Base-by-base conservation (phyloP, 2,329 filamentous ascomycete genomes). In the Colletotrichum sp. region DNA sequence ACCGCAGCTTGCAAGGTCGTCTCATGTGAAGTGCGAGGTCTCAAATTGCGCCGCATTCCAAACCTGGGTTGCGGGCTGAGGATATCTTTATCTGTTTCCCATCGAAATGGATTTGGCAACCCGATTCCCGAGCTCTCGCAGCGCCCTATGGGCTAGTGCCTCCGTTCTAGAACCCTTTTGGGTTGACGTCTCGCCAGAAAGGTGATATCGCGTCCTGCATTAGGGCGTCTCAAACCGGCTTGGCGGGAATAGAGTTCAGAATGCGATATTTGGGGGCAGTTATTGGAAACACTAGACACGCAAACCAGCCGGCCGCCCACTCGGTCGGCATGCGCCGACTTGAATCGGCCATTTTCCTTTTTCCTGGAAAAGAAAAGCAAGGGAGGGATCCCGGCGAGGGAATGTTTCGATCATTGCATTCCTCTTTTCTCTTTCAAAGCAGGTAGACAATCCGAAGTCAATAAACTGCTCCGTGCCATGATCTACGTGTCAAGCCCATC, bases 121-220 rank as follows among this genome's bases (percentile, higher is more conserved):
- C 60, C 21, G 69, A 57, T 68, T 68, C n/a, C 57, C 57, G 15
- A 34, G 16, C 64, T 52, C 21, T 26, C 21, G 28, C 59, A 9
- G 26, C 26, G 28, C 59, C 59, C 28, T 62, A 60, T 10, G 24
- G 26, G 1, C 18, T 49, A 52, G 28, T 26, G 32, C 59, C 52
- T 49, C 70, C 69, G 55, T 44, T 76, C 64, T 39, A 49, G 64
- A 68, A 36, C 44, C 39, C 26, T 36, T 72, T 69, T 44, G 16
- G 73, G 57, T 39, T 18, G 39, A 32, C 36, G 69, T 30, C 10
- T 63, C 63, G 63, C 73, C 69, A 75, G 62, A 68, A 49, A 44
- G 64, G 64, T 73, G 62, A 73, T 73, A 69, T 76, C 44, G 64
- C 15, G n/a, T 28, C 57, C 52, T 76, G 59, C 57, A 69, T 65